A percentile compares a stretch with the other conserved stretches of the same genome.
Evolutionary conservation across 2,329 filamentous ascomycete genomes (phyloP).

Genomic region (Geosmithia flava): DNA sequence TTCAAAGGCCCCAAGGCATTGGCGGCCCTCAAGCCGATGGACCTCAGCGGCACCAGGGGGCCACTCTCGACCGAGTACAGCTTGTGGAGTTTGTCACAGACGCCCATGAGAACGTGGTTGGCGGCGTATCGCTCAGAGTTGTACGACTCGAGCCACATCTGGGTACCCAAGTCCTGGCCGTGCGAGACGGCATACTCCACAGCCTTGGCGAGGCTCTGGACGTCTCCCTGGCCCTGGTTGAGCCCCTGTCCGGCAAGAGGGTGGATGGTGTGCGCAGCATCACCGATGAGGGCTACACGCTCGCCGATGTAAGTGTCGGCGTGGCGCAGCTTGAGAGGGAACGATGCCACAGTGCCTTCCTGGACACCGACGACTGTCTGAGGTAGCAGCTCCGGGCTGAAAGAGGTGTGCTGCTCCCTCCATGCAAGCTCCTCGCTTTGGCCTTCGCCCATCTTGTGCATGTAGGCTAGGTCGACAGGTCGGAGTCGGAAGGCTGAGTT

Average conservation of each 20-base stretch:
- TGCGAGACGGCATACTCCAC: constrained; percentile 68
- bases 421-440: constrained; percentile 73
- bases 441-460: constrained; percentile 51
- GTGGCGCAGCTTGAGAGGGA: constrained; percentile 83
- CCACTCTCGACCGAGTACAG: constrained; percentile 73
- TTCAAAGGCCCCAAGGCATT: constrained; percentile 67
- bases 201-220: constrained; percentile 61
- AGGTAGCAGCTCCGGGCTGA: constrained; percentile 44
- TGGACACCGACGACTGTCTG: constrained; percentile 60
- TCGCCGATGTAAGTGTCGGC: constrained; percentile 89
- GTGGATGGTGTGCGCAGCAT: constrained; percentile 91
- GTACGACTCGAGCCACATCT: constrained; percentile 71
- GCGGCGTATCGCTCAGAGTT: constrained; percentile 67
- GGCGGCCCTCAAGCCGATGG: constrained; percentile 63
- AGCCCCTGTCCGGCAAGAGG: constrained; percentile 89
- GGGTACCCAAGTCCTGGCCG: constrained; percentile 76
- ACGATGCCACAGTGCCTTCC: constrained; percentile 69
- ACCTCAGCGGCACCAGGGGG: constrained; percentile 69
- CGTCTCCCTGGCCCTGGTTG: constrained; percentile 86
- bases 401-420: constrained; percentile 60
- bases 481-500: constrained; percentile 85
- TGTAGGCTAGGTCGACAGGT: constrained; percentile 68
- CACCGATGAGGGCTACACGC: constrained; percentile 82
- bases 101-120: constrained; percentile 69
- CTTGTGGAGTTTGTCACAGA: constrained; percentile 85